phyloP scores from a whole-genome alignment of 192 early-diverging fungal genomes.

The Ramicandelaber brevisporus region DNA sequence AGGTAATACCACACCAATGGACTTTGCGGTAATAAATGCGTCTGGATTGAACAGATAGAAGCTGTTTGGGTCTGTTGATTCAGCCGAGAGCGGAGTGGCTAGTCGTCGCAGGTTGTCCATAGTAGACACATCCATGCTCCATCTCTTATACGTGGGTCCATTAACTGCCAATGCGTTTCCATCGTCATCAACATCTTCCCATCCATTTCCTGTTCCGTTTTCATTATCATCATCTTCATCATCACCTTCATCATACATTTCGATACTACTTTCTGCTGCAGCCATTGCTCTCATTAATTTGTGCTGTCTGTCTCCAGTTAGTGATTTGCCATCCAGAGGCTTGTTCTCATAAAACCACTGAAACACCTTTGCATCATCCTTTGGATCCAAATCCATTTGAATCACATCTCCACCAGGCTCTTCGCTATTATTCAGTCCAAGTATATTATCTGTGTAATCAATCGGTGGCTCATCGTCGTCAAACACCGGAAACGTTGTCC shows the following conservation, averaged over 20 bases:
- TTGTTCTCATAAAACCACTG: slow-evolving; percentile 98
- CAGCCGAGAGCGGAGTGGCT: slow-evolving; percentile 78
- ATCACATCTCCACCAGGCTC: slow-evolving; percentile 95
- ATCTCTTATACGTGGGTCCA: slow-evolving; percentile 67
- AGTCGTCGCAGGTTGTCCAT: slow-evolving; percentile 90
- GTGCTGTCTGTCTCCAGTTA: too few species aligned
- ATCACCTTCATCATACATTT: too few species aligned
- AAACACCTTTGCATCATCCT: slow-evolving; percentile 72
- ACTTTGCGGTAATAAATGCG: slow-evolving; percentile 91
- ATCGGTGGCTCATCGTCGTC: slow-evolving; percentile 98
- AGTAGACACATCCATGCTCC: slow-evolving; percentile 74
- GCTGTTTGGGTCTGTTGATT: slow-evolving; percentile 86
- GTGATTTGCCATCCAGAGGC: slow-evolving; percentile 40
- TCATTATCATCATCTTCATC: slow-evolving; percentile 3
- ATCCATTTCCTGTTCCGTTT: too few species aligned
- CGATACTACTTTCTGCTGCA: too few species aligned
- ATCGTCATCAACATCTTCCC: neutral
- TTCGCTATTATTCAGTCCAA: too few species aligned
- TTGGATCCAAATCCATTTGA: slow-evolving; percentile 94
- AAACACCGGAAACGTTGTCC: slow-evolving; percentile 95
- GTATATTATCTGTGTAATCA: slow-evolving; percentile 95
- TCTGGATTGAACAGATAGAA: slow-evolving; percentile 94
- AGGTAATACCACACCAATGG: slow-evolving; percentile 92
- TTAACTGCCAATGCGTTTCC: slow-evolving; percentile 51
- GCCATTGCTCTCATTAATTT: too few species aligned